These are phyloP conservation scores for Rutidosis leptorrhynchoides DNA, from an alignment of 129 eudicot genomes.

Conservation along the genomic window DNA sequence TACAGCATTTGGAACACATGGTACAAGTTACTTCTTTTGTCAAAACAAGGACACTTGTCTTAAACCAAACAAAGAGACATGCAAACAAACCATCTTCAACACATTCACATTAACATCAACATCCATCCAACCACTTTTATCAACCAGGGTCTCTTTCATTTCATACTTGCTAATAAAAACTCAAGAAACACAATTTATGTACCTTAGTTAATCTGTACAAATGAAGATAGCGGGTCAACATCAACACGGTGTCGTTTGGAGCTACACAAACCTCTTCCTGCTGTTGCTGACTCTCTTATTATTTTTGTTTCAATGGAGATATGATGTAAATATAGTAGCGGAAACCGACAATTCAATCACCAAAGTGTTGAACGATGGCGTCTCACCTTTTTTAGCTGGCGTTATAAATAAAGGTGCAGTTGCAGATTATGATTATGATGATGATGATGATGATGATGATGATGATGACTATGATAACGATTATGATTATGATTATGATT, in stretches of 20 bases:
- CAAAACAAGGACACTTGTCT: neutral
- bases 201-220: neutral
- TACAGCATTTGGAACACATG: too few relatives aligned
- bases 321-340: neutral
- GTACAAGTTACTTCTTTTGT: too few relatives aligned
- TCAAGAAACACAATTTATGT: neutral
- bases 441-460: neutral
- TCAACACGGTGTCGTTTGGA: neutral
- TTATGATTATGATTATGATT: neutral
- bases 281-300: neutral
- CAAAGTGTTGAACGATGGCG: neutral
- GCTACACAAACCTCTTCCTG: neutral
- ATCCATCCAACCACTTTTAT: conserved; percentile 4
- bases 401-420: neutral
- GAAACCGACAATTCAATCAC: neutral
- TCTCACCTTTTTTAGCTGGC: neutral
- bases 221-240: neutral
- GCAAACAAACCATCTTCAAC: neutral
- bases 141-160: neutral
- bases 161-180: neutral
- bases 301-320: neutral
- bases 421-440: neutral
- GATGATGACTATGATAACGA: neutral
- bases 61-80: neutral
- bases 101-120: neutral